Conservation (phyloP, 2,329 filamentous ascomycete genomes). For the Aspergillus brunneoviolaceus region DNA sequence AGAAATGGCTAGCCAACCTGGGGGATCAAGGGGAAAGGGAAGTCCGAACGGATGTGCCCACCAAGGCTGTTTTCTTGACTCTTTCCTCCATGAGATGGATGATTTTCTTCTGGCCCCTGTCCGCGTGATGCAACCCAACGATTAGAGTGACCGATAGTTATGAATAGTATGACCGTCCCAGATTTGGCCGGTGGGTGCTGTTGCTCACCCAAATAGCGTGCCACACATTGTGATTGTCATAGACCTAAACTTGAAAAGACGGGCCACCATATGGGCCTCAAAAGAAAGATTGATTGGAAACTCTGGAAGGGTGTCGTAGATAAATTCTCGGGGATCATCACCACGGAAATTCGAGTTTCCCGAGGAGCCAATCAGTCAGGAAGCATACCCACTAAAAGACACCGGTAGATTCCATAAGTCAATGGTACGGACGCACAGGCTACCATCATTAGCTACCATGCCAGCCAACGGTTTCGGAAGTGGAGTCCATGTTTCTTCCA, state of each 20-base stretch:
- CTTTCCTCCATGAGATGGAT: background rate
- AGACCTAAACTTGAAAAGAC: background rate
- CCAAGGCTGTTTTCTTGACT: background rate
- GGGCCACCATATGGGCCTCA: background rate
- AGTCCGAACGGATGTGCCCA: background rate
- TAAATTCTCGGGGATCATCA: background rate
- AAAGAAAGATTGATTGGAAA: background rate
- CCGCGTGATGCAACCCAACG: background rate
- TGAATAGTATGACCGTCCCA: background rate
- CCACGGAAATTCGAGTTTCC: background rate
- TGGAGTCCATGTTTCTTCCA: background rate
- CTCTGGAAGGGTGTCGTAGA: background rate
- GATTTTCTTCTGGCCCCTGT: background rate
- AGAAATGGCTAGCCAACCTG: background rate
- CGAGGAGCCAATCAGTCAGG: background rate
- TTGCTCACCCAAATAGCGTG: background rate
- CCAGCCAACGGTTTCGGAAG: slow-evolving; percentile 3
- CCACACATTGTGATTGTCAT: background rate
- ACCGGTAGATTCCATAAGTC: background rate
- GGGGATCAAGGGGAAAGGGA: background rate
- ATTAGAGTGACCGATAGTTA: background rate
- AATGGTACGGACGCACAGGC: background rate
- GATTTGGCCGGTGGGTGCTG: background rate
- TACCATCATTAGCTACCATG: background rate
- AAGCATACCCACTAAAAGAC: background rate